Percentiles rank a stretch among this genome's conserved stretches.
Conservation (phyloP, 352 stramenopile genomes). For the Pseudoperonospora humuli region DNA sequence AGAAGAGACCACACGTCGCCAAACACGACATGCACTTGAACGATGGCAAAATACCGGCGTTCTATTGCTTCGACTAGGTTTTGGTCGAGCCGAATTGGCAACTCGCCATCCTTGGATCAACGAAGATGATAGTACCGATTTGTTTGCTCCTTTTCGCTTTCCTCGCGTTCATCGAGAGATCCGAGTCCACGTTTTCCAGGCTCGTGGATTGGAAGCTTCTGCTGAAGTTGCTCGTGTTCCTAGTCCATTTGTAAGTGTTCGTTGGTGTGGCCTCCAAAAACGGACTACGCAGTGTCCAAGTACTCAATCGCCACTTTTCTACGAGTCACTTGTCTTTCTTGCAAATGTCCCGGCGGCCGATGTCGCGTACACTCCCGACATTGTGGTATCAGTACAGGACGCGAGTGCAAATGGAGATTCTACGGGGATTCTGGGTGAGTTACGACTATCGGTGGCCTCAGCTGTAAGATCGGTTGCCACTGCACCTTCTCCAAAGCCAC, state of each 20-base stretch:
- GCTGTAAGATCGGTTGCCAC: slow-evolving; percentile 36
- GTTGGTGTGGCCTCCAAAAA: slow-evolving; percentile 54
- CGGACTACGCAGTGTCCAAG: slow-evolving; percentile 38
- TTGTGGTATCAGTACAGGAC: slow-evolving; percentile 71
- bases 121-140: slow-evolving; percentile 20
- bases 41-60: slow-evolving; percentile 40
- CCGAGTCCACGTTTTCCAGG: slow-evolving; percentile 83
- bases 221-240: slow-evolving; percentile 36
- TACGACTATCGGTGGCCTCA: slow-evolving; percentile 39
- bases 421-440: slow-evolving; percentile 31
- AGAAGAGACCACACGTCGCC: slow-evolving; percentile 51
- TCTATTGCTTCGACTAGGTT: slow-evolving; percentile 49
- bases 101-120: slow-evolving; percentile 38
- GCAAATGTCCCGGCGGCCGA: slow-evolving; percentile 40
- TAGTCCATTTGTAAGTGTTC: slow-evolving; percentile 76
- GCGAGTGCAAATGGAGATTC: slow-evolving; percentile 23
- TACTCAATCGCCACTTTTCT: slow-evolving; percentile 74
- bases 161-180: slow-evolving; percentile 52
- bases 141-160: slow-evolving; percentile 43
- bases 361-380: slow-evolving; percentile 47
- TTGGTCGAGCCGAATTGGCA: slow-evolving; percentile 61
- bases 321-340: slow-evolving; percentile 68
- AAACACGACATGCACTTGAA: slow-evolving; percentile 50
- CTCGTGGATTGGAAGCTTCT: slow-evolving; percentile 42
- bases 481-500: slow-evolving; percentile 37